Percentiles rank a stretch among this genome's conserved stretches.
Evolutionary conservation across 345 rosid species (phyloP).

Genomic region (Citrus medica): DNA sequence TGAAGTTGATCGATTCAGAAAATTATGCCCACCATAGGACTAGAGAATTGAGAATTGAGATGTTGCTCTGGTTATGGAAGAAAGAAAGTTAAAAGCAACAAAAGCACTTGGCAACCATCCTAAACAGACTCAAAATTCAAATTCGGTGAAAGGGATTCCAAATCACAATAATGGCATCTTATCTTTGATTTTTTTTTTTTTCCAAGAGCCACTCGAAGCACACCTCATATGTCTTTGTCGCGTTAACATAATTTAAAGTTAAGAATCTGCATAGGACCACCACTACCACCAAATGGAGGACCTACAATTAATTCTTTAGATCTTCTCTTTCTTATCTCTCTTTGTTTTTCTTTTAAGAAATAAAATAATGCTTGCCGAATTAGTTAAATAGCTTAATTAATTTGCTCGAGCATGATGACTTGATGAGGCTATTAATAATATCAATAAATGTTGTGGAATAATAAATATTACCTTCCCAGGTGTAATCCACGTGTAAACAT

Average conservation of each 20-base stretch:
- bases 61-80: neutral
- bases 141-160: neutral
- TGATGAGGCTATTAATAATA: neutral
- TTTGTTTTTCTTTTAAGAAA: neutral
- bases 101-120: neutral
- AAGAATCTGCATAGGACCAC: neutral
- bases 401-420: neutral
- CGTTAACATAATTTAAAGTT: neutral
- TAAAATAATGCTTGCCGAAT: neutral
- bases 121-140: neutral
- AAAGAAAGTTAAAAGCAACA: neutral
- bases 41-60: neutral
- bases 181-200: neutral
- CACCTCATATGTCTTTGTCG: slow-evolving; percentile 3
- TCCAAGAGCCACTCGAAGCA: neutral
- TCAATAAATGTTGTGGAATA: neutral
- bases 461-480: neutral
- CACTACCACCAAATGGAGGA: neutral
- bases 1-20: no score
- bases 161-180: neutral
- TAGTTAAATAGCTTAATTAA: neutral
- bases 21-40: no score
- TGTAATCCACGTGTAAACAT: neutral
- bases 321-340: neutral
- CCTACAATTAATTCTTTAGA: neutral